Evolutionary conservation across 1,284 basidiomycete species (phyloP).

Genomic region (Tilletia indica): DNA sequence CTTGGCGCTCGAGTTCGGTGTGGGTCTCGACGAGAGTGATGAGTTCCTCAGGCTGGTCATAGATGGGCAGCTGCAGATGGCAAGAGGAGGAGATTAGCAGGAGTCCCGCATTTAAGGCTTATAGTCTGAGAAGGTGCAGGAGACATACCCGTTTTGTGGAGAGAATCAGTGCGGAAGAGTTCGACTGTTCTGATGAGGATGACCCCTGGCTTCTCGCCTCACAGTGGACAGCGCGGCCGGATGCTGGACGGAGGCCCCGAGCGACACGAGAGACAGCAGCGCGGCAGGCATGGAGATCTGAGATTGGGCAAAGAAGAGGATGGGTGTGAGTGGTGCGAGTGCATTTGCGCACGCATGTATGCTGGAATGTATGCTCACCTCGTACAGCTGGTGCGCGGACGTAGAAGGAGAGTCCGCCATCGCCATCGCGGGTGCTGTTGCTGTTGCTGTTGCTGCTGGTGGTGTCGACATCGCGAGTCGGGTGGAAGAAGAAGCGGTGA

Average conservation of each 20-base stretch:
- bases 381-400: constrained; percentile 1
- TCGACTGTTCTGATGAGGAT: neutral
- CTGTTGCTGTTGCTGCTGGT: no score
- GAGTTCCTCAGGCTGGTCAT: constrained; percentile 34
- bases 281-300: neutral
- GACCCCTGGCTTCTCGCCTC: neutral
- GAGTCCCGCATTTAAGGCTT: neutral
- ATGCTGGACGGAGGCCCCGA: neutral
- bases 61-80: constrained; percentile 37
- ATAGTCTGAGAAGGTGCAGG: neutral
- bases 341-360: neutral
- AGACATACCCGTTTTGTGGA: constrained; percentile 3
- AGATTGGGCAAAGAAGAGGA: neutral
- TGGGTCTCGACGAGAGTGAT: constrained; percentile 36
- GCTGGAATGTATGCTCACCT: neutral
- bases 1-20: constrained; percentile 47
- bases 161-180: neutral
- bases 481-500: no score
- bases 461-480: no score
- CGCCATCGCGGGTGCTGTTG: no score
- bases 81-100: neutral
- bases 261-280: neutral
- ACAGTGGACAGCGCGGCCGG: neutral
- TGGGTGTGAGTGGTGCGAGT: neutral
- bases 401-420: neutral